Percentiles rank a stretch among this genome's conserved stretches.
Evolutionary conservation across 225 moss, liverwort and hornwort genomes (phyloP).

Genomic region (Bryoerythrophyllum caledonicum): DNA sequence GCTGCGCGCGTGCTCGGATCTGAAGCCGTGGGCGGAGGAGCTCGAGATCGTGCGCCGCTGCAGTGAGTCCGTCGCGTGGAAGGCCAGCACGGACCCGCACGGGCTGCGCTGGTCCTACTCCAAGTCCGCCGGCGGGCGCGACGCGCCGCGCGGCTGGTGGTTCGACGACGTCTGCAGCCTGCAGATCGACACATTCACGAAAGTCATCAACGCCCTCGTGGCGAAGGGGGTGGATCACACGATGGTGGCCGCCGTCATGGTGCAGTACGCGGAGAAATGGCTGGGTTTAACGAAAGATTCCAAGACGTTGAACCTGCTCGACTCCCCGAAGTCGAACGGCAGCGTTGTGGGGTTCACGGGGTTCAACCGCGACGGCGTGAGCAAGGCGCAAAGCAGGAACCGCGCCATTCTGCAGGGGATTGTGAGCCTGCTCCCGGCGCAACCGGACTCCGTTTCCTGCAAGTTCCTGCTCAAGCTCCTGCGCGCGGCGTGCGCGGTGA

Average conservation of each 20-base stretch:
- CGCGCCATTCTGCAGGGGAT: conserved; percentile 40
- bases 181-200: conserved; percentile 31
- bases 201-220: conserved; percentile 27
- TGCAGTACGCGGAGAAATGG: conserved; percentile 37
- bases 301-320: background rate
- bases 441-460: conserved; percentile 57
- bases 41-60: conserved; percentile 42
- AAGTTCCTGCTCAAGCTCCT: conserved; percentile 68
- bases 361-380: conserved; percentile 19
- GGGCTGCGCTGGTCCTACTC: conserved; percentile 34
- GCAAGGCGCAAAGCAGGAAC: conserved; percentile 21
- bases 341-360: conserved; percentile 16
- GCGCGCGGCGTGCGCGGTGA: conserved; percentile 58
- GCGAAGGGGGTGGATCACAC: conserved; percentile 28
- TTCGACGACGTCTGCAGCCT: conserved; percentile 34
- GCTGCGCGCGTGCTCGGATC: conserved; percentile 28
- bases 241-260: conserved; percentile 29
- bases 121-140: background rate
- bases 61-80: conserved; percentile 38
- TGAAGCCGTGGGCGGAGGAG: conserved; percentile 38
- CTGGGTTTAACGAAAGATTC: conserved; percentile 5
- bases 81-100: conserved; percentile 39
- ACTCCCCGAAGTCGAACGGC: background rate
- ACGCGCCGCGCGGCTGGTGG: conserved; percentile 34
- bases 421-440: conserved; percentile 64